Evolutionary conservation across 2,329 filamentous ascomycete species (phyloP).

Genomic region (Trichocomaceae sp.): DNA sequence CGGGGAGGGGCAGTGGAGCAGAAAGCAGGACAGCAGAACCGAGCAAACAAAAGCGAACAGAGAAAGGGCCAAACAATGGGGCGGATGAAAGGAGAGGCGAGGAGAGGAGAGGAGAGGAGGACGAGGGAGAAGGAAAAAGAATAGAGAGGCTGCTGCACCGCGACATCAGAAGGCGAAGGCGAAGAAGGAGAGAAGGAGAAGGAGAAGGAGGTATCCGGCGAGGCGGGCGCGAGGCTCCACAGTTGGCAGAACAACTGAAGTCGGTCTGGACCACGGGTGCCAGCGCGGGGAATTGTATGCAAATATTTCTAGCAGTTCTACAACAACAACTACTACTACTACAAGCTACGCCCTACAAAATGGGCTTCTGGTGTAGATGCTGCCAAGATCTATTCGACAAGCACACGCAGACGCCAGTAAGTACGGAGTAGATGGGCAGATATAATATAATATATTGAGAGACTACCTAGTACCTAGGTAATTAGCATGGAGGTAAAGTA

Average conservation of each 20-base stretch:
- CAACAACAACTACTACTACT: no score
- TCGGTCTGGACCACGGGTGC: conserved; percentile 10
- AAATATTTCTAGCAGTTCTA: no score
- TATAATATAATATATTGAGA: not conserved
- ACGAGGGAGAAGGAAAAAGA: not conserved
- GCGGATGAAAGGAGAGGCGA: not conserved
- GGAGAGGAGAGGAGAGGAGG: not conserved
- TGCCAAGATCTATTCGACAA: no score
- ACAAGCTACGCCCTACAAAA: no score
- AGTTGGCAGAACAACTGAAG: conserved; percentile 4
- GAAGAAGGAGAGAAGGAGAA: conserved; percentile 8
- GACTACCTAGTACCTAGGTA: no score
- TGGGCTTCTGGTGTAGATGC: no score
- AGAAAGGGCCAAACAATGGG: not conserved
- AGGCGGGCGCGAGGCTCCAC: conserved; percentile 16
- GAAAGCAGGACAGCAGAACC: not conserved
- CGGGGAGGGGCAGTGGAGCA: not conserved
- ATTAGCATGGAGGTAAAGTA: no score
- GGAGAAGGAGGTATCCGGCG: conserved; percentile 14
- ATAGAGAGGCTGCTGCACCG: not conserved
- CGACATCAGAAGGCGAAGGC: not conserved
- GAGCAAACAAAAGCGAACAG: not conserved
- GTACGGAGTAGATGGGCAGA: not conserved
- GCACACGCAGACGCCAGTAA: not conserved
- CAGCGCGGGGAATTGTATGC: conserved; percentile 12